These are phyloP conservation scores for Toxoplasma gondii DNA, from an alignment of 169 alveolate genomes.

Conservation along the genomic window DNA sequence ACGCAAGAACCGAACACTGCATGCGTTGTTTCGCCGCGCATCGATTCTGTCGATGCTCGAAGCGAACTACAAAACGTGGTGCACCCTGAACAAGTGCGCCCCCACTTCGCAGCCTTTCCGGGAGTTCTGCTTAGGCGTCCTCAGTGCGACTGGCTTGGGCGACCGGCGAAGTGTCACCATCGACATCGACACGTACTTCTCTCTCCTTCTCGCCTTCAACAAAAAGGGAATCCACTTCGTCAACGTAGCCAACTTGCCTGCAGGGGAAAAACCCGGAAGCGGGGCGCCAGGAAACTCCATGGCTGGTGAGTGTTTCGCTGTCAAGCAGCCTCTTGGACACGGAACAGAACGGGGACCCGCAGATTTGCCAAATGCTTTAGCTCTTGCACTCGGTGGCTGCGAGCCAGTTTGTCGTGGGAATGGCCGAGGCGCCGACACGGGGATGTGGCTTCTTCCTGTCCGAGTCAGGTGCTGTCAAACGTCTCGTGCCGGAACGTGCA, in stretches of 20 bases:
- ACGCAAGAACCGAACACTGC: conserved; percentile 96
- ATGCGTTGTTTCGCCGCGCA: conserved; percentile 95
- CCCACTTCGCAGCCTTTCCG: conserved; percentile 77
- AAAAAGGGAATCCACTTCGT: conserved; percentile 88
- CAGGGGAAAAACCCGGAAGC: background rate
- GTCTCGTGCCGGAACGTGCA: too few species aligned
- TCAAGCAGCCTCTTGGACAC: too few species aligned
- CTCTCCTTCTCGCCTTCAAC: conserved; percentile 87
- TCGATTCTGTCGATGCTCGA: conserved; percentile 92
- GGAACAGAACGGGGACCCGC: too few species aligned
- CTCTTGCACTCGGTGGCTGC: background rate
- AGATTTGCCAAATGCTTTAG: too few species aligned
- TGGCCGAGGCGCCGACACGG: too few species aligned
- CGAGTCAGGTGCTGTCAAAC: too few species aligned
- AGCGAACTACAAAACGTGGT: conserved; percentile 91
- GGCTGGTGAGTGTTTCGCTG: background rate
- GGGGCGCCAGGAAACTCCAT: background rate
- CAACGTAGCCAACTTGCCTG: conserved; percentile 50
- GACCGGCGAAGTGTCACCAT: conserved; percentile 86
- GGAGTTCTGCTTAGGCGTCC: conserved; percentile 71
- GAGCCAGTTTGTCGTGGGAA: background rate
- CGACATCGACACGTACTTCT: conserved; percentile 87
- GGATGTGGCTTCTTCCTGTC: too few species aligned
- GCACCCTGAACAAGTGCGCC: conserved; percentile 78
- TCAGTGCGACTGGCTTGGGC: conserved; percentile 79